These are phyloP conservation scores for Globisporangium irregulare DNA, from an alignment of 352 stramenopile species.

Conservation along the genomic window DNA sequence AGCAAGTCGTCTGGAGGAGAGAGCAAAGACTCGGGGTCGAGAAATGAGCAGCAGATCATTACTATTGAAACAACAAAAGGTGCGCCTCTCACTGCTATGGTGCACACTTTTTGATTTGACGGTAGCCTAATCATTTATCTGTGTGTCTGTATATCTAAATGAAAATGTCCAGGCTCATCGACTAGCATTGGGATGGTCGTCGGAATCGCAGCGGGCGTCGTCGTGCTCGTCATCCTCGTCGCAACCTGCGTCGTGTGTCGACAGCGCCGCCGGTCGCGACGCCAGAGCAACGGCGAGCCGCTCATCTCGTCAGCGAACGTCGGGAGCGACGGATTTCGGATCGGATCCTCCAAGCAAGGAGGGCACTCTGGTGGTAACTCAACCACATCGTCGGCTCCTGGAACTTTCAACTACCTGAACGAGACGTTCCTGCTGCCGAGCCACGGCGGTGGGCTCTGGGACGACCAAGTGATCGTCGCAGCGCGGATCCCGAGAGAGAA, in stretches of 20 bases:
- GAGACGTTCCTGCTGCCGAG: not conserved
- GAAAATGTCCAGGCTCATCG: not conserved
- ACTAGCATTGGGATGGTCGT: not conserved
- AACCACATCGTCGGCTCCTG: not conserved
- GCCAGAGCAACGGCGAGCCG: not conserved
- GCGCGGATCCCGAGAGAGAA: conserved; percentile 34
- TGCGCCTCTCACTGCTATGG: not conserved
- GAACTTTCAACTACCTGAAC: not conserved
- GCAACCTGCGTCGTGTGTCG: not conserved
- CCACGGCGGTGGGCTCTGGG: conserved; percentile 22
- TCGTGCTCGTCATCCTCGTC: not conserved
- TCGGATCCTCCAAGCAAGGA: not conserved
- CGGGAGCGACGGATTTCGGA: not conserved
- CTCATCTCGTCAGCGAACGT: not conserved
- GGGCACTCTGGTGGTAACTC: not conserved
- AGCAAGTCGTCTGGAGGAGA: not conserved
- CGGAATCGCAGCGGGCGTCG: not conserved
- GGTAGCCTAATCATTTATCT: not conserved
- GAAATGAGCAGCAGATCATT: not conserved
- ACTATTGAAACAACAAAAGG: not conserved
- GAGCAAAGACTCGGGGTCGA: not conserved
- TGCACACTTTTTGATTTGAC: not conserved
- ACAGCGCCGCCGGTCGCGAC: not conserved
- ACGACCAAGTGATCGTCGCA: conserved; percentile 30
- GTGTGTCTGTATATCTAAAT: not conserved